These are phyloP conservation scores for Talaromyces stipitatus DNA, from an alignment of 495 filamentous ascomycete species.

Conservation along the genomic window DNA sequence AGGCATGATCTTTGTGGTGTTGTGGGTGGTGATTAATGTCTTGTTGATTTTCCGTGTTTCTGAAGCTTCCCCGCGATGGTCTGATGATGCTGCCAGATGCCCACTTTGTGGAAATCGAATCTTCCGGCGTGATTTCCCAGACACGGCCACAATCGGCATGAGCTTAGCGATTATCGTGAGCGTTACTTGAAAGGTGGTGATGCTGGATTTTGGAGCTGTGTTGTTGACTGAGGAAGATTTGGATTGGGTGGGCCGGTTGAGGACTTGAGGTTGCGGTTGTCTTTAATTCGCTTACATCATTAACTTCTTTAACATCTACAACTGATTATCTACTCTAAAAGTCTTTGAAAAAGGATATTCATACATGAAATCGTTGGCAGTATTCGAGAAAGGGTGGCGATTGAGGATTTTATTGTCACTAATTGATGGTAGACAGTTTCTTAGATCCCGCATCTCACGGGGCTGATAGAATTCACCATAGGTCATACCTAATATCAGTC, in stretches of 20 bases:
- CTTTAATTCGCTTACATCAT: not conserved
- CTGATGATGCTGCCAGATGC: not conserved
- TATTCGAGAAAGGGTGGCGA: too few species aligned
- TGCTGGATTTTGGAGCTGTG: conserved; percentile 3
- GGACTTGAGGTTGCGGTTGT: not conserved
- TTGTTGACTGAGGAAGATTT: conserved; percentile 1
- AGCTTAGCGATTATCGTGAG: not conserved
- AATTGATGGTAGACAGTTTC: too few species aligned
- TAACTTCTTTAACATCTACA: not conserved
- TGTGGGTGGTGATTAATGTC: not conserved
- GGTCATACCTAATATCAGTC: too few species aligned
- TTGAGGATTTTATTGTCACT: too few species aligned
- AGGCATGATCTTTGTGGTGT: not conserved
- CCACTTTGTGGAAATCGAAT: not conserved
- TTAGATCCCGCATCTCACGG: too few species aligned
- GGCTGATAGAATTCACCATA: too few species aligned
- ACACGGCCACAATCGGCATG: conserved; percentile 1
- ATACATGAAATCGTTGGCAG: too few species aligned
- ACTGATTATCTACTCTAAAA: too few species aligned
- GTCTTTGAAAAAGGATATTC: too few species aligned
- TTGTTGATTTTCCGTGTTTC: not conserved
- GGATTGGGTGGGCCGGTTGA: not conserved
- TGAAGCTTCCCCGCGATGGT: not conserved
- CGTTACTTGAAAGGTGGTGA: not conserved
- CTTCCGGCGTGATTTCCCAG: not conserved